Evolutionary conservation across 2,329 filamentous ascomycete species (phyloP).

Genomic region (Hypoxylon sp.): DNA sequence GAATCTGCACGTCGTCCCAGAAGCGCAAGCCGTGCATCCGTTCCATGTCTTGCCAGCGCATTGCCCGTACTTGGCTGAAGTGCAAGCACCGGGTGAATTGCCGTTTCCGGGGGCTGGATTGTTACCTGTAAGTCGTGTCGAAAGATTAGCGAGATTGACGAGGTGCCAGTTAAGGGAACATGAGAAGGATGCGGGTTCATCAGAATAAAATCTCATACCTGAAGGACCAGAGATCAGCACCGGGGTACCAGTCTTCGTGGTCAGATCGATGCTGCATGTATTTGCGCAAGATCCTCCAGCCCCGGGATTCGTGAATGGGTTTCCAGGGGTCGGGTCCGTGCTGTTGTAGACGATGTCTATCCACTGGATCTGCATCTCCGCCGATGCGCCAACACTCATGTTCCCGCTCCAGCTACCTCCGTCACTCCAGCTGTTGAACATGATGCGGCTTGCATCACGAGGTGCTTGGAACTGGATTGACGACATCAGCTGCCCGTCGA

Average conservation of each 20-base stretch:
- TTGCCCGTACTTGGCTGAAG: slow-evolving; percentile 48
- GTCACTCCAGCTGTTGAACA: slow-evolving; percentile 67
- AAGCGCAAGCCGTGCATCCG: slow-evolving; percentile 45
- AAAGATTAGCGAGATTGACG: slow-evolving; percentile 11
- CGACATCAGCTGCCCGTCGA: slow-evolving; percentile 59
- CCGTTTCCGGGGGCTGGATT: slow-evolving; percentile 29
- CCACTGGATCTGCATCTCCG: slow-evolving; percentile 65
- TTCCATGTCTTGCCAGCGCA: slow-evolving; percentile 50
- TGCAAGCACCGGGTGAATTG: slow-evolving; percentile 35
- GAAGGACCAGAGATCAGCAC: slow-evolving; percentile 49
- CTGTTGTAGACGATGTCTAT: slow-evolving; percentile 63
- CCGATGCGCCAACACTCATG: slow-evolving; percentile 54
- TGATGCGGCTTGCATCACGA: slow-evolving; percentile 58
- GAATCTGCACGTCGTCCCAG: slow-evolving; percentile 47
- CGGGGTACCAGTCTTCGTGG: slow-evolving; percentile 53
- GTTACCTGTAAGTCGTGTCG: slow-evolving; percentile 7
- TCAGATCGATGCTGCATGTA: slow-evolving; percentile 57
- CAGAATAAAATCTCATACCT: slow-evolving; percentile 26
- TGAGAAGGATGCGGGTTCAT: background rate
- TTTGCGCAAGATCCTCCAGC: slow-evolving; percentile 48
- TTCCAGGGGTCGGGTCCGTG: slow-evolving; percentile 48
- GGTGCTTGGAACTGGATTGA: slow-evolving; percentile 63
- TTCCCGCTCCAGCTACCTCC: slow-evolving; percentile 64
- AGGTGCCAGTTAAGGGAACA: no score
- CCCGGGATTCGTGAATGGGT: slow-evolving; percentile 32